phyloP scores from a whole-genome alignment of 106 monocot species.

The Triglochin maritima region DNA sequence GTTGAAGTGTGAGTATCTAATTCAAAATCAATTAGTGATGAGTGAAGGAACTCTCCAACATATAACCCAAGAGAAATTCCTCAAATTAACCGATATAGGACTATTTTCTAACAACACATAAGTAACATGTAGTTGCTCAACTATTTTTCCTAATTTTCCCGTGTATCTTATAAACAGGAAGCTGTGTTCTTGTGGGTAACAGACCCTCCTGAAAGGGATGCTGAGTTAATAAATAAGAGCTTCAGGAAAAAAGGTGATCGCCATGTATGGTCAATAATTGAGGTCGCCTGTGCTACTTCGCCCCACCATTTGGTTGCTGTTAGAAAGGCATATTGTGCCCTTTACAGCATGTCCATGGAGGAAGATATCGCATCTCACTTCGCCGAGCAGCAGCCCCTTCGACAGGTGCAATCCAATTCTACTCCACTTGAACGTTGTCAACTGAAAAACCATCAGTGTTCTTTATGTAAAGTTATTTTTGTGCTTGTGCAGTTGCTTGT shows the following conservation, averaged over 20 bases:
- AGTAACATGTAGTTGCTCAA: no score
- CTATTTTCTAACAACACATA: no score
- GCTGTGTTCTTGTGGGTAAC: constrained; percentile 46
- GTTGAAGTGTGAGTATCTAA: no score
- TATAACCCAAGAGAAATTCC: no score
- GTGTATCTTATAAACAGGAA: constrained; percentile 17
- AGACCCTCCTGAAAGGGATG: constrained; percentile 60
- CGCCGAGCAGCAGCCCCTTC: constrained; percentile 16
- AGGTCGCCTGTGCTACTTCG: constrained; percentile 57
- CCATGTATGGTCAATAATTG: constrained; percentile 33
- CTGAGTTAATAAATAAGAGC: constrained; percentile 31
- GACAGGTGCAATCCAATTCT: constrained; percentile 12
- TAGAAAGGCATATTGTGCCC: constrained; percentile 43
- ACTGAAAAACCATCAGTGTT: no score
- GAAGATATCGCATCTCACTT: constrained; percentile 44
- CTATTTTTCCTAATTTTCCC: no score
- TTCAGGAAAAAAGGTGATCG: constrained; percentile 34
- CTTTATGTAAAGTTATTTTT: constrained; percentile 2
- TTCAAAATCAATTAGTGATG: no score
- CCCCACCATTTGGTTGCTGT: constrained; percentile 58
- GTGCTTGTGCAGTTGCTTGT: constrained; percentile 32
- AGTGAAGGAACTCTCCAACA: no score
- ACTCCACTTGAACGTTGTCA: no score
- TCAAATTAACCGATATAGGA: no score
- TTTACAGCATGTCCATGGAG: constrained; percentile 44